Conservation (phyloP, 2,329 filamentous ascomycete genomes). For the Colletotrichum cuscutae region DNA sequence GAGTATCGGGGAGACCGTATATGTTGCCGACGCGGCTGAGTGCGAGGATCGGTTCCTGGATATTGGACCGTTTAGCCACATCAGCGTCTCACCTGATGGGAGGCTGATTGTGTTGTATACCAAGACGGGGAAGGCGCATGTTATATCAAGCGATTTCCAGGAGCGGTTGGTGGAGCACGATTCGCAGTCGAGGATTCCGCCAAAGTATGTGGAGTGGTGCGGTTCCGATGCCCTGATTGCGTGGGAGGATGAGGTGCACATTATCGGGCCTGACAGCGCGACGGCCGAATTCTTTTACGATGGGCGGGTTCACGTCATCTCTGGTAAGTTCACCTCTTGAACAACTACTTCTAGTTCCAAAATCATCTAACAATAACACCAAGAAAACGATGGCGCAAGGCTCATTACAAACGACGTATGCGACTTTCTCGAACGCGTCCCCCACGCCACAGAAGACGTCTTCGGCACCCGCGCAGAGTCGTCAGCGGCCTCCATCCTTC, state of each 20-base stretch:
- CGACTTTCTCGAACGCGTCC: constrained; percentile 96
- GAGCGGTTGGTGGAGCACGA: constrained; percentile 92
- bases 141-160: constrained; percentile 96
- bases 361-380: constrained; percentile 31
- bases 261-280: constrained; percentile 86
- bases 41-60: constrained; percentile 92
- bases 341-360: background rate
- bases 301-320: constrained; percentile 86
- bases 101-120: constrained; percentile 90
- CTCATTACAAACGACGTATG: constrained; percentile 94
- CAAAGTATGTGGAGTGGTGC: constrained; percentile 94
- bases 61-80: constrained; percentile 91
- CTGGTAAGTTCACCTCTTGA: constrained; percentile 65
- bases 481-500: constrained; percentile 88
- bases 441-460: constrained; percentile 85
- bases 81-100: constrained; percentile 91
- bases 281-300: constrained; percentile 88
- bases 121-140: constrained; percentile 84
- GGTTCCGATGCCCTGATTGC: constrained; percentile 94
- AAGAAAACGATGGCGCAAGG: constrained; percentile 84
- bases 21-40: constrained; percentile 87
- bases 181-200: constrained; percentile 84
- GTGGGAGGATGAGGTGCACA: constrained; percentile 97
- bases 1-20: constrained; percentile 85
- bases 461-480: constrained; percentile 91